phyloP scores from a whole-genome alignment of 225 moss, liverwort and hornwort species.

The Rhytidiadelphus loreus region DNA sequence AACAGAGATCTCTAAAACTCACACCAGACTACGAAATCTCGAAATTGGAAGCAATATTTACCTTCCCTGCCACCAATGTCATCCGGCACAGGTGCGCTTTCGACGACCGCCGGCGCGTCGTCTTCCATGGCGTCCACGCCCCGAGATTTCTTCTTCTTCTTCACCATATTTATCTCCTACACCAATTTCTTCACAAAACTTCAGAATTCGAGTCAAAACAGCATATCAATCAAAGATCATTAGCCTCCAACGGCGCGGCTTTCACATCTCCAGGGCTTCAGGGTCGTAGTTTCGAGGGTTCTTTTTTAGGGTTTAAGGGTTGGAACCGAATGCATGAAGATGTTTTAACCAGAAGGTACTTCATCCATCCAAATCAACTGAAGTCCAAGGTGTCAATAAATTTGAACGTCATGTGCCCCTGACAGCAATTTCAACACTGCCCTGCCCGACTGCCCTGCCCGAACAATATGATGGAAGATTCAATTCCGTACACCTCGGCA shows the following conservation, averaged over 20 bases:
- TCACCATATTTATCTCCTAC: not conserved
- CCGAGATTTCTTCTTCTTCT: conserved; percentile 11
- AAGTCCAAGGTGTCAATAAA: not conserved
- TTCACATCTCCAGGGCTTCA: not conserved
- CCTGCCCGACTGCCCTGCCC: not conserved
- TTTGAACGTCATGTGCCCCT: not conserved
- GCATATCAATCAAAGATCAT: not conserved
- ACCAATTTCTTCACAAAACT: not conserved
- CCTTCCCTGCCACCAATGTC: not conserved
- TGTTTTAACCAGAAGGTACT: fast-evolving
- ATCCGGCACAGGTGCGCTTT: not conserved
- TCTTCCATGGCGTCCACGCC: conserved; percentile 16
- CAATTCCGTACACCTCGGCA: not conserved
- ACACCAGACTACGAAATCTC: not conserved
- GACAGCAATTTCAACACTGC: not conserved
- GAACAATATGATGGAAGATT: not conserved
- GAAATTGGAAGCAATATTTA: not conserved
- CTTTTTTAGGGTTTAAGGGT: not conserved
- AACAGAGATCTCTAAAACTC: too few relatives aligned
- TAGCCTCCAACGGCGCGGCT: not conserved
- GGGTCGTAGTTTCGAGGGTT: not conserved
- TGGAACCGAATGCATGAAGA: not conserved
- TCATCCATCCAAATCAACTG: not conserved
- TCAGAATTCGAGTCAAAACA: not conserved
- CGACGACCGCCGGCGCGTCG: not conserved